Percentiles rank a stretch among this genome's conserved stretches.
Conservation (phyloP, 305 asterid species). For the Fraxinus sp. region DNA sequence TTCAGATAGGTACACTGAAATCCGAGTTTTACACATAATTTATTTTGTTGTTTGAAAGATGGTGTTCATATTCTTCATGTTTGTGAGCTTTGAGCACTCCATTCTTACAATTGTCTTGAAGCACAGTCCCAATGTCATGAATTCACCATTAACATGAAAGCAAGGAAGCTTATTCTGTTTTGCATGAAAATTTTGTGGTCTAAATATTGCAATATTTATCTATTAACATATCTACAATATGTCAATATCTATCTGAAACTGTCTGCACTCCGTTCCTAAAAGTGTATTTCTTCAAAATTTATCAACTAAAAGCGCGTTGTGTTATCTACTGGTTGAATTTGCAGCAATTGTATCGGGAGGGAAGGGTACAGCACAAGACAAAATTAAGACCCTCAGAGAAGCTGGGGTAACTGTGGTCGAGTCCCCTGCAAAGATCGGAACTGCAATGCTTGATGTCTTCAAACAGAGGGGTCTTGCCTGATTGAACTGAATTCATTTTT, state of each 20-base stretch:
- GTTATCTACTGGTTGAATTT: constrained; percentile 21
- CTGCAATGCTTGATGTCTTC: constrained; percentile 84
- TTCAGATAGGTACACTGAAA: neutral
- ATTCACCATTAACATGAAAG: neutral
- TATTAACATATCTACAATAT: neutral
- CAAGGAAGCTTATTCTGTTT: neutral
- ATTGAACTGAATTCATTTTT: constrained; percentile 16
- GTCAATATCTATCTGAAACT: neutral
- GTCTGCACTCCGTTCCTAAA: neutral
- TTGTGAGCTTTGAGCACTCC: neutral
- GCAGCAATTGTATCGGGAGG: constrained; percentile 99
- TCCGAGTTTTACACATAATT: neutral
- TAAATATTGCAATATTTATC: neutral
- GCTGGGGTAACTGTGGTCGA: constrained; percentile 92
- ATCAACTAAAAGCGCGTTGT: neutral
- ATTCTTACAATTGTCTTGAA: neutral
- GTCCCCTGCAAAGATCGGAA: constrained; percentile 93
- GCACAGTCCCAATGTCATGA: neutral
- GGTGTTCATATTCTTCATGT: neutral
- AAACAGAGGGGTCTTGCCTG: constrained; percentile 82
- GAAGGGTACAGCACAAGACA: constrained; percentile 97
- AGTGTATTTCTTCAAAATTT: neutral
- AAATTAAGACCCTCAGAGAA: constrained; percentile 78
- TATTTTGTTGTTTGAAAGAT: neutral
- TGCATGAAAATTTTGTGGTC: neutral